Percentiles rank a stretch among this genome's conserved stretches.
Evolutionary conservation across 2,329 filamentous ascomycete species (phyloP).

Genomic region (Apiospora pterosperma): DNA sequence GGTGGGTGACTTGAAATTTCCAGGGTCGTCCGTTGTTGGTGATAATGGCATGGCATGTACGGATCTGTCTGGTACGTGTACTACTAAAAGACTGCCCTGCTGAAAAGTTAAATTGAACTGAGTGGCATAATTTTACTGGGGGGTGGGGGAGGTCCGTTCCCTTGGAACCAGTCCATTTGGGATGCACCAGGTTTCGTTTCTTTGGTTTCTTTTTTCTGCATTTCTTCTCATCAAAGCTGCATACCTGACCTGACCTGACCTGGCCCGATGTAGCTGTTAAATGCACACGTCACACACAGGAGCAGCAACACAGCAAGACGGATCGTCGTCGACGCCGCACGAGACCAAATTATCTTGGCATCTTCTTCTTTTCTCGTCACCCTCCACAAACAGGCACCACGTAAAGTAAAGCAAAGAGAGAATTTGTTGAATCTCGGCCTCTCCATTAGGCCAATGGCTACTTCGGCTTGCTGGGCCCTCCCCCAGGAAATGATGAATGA

Average conservation of each 20-base stretch:
- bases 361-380: background rate
- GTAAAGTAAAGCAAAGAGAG: background rate
- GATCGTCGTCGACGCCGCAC: background rate
- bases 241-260: background rate
- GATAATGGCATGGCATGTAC: slow-evolving; percentile 1
- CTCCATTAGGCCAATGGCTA: background rate
- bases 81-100: background rate
- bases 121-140: background rate
- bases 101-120: slow-evolving; percentile 3
- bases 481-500: background rate
- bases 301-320: background rate
- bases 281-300: background rate
- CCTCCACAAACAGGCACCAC: background rate
- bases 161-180: background rate
- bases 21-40: too few relatives aligned
- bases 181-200: background rate
- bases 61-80: background rate
- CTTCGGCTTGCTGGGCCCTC: background rate
- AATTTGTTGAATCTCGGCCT: background rate
- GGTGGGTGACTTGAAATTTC: too few relatives aligned
- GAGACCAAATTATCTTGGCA: background rate
- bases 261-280: too few relatives aligned
- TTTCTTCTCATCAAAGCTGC: background rate
- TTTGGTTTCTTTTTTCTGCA: background rate
- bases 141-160: slow-evolving; percentile 1